Percentiles rank a stretch among this genome's conserved stretches.
Conservation (phyloP, 495 filamentous ascomycete genomes). For the Penicillium riverlandense region DNA sequence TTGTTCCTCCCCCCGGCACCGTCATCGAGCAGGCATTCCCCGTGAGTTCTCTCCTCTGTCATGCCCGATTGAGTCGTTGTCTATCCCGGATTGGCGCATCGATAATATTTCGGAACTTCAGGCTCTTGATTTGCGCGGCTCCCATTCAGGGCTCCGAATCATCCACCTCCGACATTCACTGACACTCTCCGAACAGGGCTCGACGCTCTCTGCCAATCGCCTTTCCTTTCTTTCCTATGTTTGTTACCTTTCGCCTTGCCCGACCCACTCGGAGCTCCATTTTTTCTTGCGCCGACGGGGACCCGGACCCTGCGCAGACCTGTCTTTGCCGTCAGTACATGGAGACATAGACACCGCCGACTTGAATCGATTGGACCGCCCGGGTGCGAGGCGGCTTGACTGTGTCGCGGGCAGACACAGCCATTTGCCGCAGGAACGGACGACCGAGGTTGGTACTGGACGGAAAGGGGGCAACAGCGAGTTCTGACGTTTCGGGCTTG, state of each 20-base stretch:
- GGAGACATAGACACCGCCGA: constrained; percentile 18
- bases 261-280: constrained; percentile 7
- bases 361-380: neutral
- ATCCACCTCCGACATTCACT: neutral
- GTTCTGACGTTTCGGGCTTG: neutral
- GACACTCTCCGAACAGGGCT: neutral
- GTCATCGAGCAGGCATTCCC: too few species aligned
- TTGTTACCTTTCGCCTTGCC: constrained; percentile 5
- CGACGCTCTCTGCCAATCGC: neutral
- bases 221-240: constrained; percentile 2
- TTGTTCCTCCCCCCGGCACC: too few species aligned
- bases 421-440: constrained; percentile 12
- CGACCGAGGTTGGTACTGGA: neutral
- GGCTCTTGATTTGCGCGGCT: too few species aligned
- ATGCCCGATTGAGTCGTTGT: too few species aligned
- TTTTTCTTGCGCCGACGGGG: constrained; percentile 7
- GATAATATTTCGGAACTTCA: too few species aligned
- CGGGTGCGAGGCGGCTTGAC: neutral
- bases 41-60: too few species aligned
- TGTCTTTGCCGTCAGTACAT: constrained; percentile 10
- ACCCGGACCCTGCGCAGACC: constrained; percentile 16
- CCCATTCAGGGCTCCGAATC: too few species aligned
- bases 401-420: constrained; percentile 21
- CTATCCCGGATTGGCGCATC: too few species aligned
- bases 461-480: too few species aligned